phyloP scores from a whole-genome alignment of 2,329 filamentous ascomycete genomes.

The Celoporthe dispersa region DNA sequence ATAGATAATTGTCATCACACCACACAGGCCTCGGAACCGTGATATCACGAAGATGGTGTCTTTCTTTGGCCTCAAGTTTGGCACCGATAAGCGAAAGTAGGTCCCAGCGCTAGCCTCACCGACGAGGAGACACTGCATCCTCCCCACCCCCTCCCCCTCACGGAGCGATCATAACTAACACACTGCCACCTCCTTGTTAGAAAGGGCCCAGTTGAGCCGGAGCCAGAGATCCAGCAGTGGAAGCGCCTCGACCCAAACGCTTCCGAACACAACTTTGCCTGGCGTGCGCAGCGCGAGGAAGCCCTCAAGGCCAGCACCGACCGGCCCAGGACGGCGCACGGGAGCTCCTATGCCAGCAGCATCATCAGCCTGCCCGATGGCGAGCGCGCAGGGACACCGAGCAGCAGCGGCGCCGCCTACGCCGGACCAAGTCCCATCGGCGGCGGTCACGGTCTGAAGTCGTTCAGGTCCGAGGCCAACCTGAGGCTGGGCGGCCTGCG shows the following conservation, averaged over 20 bases:
- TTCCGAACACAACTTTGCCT: constrained; percentile 6
- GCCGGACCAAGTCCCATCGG: constrained; percentile 11
- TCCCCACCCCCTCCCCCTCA: neutral
- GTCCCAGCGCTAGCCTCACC: constrained; percentile 35
- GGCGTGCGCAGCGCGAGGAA: constrained; percentile 29
- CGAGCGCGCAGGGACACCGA: constrained; percentile 10
- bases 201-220: constrained; percentile 20
- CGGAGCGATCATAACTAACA: constrained; percentile 16
- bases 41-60: constrained; percentile 53
- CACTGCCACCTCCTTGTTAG: neutral
- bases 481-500: constrained; percentile 37
- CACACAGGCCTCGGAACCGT: neutral
- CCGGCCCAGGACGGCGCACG: constrained; percentile 15
- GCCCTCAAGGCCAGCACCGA: constrained; percentile 14
- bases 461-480: constrained; percentile 46
- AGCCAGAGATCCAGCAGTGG: constrained; percentile 21
- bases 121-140: neutral
- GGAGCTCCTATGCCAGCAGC: constrained; percentile 30
- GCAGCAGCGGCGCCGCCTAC: neutral
- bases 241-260: constrained; percentile 9
- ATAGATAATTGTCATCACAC: constrained; percentile 3
- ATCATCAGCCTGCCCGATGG: constrained; percentile 15
- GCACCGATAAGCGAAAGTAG: constrained; percentile 61
- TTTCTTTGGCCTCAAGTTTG: constrained; percentile 62
- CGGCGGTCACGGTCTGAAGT: constrained; percentile 36